Base-by-base conservation (phyloP, 352 stramenopile species). In the Globisporangium spiculum region DNA sequence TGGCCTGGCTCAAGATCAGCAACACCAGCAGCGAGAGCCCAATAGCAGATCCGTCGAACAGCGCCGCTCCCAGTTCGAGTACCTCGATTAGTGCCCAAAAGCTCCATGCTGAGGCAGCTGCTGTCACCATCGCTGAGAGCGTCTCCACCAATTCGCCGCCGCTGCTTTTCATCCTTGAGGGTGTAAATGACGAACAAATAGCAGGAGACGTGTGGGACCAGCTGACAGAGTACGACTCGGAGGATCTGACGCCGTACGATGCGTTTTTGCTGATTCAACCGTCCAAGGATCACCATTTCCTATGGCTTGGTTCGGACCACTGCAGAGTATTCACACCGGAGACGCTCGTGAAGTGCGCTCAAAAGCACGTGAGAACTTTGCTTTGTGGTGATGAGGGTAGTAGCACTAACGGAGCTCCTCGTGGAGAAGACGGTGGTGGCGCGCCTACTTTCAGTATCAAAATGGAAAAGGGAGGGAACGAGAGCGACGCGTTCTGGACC, bases 401-500 rank as follows among this genome's bases (percentile, higher is more conserved):
- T 20, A 20, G 3, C 12, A 20, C 38, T 46, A 46, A 20, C 12
- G 38, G 38, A 20, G 3, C 12, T 18, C 14, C 12, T 14, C 9
- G 38, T 20, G 4, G 34, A 24, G 38, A 41, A 12, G 26, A 32
- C 2, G 18, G 55, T 32, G 44, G 41, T 24, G 27, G 27, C 27
- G n/a, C 24, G 9, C 18, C 8, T 4, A 52, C 8, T 3, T 16
- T 38, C 7, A 26, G 14, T 55, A 52, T 83, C 18, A 20, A 26
- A 32, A 55, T 77, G 24, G 77, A 83, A 36, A 63, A 53, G 0
- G 75, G 84, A 18, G 63, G 72, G 20, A 22, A 71, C 18, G 81
- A 91, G 38, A 89, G 76, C 61, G 71, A 91, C 6, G 52, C n/a
- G 34, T 91, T 91, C 67, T 91, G 83, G 83, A 50, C 76, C 3